phyloP scores from a whole-genome alignment of 2,329 filamentous ascomycete genomes.

The Boeremia exigua region DNA sequence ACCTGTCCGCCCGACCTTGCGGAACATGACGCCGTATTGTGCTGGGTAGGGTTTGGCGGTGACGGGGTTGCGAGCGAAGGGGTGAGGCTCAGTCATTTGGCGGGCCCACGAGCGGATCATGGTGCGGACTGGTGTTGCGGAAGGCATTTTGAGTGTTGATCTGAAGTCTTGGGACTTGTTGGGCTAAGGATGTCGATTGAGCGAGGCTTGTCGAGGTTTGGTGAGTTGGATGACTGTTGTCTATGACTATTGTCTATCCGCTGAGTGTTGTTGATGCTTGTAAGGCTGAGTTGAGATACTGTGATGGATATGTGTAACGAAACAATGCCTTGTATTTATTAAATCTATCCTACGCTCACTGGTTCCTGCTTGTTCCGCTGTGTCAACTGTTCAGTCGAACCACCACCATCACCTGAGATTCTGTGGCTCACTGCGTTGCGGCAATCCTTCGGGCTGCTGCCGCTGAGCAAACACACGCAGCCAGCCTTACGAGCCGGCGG shows the following conservation, averaged over 20 bases:
- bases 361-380: neutral
- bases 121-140: slow-evolving; percentile 36
- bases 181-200: neutral
- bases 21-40: slow-evolving; percentile 30
- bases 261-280: slow-evolving; percentile 4
- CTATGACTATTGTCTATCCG: slow-evolving; percentile 5
- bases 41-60: slow-evolving; percentile 33
- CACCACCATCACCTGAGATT: slow-evolving; percentile 28
- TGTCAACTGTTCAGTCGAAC: slow-evolving; percentile 11
- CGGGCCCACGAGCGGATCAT: slow-evolving; percentile 42
- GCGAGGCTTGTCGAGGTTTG: neutral
- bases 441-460: neutral
- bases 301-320: slow-evolving; percentile 1
- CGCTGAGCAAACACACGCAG: neutral
- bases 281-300: slow-evolving; percentile 3
- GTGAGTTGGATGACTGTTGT: slow-evolving; percentile 12
- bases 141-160: slow-evolving; percentile 34
- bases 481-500: slow-evolving; percentile 13
- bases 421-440: neutral
- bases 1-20: slow-evolving; percentile 30
- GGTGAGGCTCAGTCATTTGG: slow-evolving; percentile 46
- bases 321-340: slow-evolving; percentile 8
- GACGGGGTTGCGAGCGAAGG: slow-evolving; percentile 41
- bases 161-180: neutral
- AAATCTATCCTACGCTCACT: neutral